Evolutionary conservation across 441 rosid genomes (phyloP).

Genomic region (Francoa sonchifolia): DNA sequence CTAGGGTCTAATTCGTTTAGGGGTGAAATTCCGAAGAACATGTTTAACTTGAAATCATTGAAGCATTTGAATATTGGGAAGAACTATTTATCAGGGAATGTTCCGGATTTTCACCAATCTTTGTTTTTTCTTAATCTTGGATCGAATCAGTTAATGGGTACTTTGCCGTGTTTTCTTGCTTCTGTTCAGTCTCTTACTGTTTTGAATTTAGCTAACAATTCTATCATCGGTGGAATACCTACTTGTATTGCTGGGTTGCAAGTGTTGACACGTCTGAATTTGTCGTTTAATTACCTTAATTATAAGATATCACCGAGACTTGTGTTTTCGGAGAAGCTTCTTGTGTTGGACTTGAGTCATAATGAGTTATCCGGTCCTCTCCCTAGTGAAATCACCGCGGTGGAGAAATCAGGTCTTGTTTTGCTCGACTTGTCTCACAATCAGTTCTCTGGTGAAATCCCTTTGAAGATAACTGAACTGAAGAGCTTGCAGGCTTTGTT

Average conservation of each 20-base stretch:
- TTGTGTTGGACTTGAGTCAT: slow-evolving; percentile 68
- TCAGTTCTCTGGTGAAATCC: slow-evolving; percentile 59
- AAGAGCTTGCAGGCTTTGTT: slow-evolving; percentile 69
- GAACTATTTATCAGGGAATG: slow-evolving; percentile 41
- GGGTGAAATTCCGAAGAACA: slow-evolving; percentile 52
- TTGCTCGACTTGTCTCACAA: slow-evolving; percentile 77
- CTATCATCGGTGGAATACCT: slow-evolving; percentile 73
- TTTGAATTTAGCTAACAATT: slow-evolving; percentile 51
- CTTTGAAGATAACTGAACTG: slow-evolving; percentile 59
- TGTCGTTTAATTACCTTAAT: slow-evolving; percentile 47
- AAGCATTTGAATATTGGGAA: slow-evolving; percentile 50
- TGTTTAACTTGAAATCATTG: slow-evolving; percentile 38
- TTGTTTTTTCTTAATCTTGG: slow-evolving; percentile 53
- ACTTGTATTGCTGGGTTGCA: slow-evolving; percentile 59
- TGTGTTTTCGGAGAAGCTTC: slow-evolving; percentile 55
- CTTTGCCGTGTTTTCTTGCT: slow-evolving; percentile 69
- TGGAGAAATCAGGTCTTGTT: slow-evolving; percentile 63
- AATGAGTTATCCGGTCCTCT: slow-evolving; percentile 64
- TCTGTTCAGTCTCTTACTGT: slow-evolving; percentile 37
- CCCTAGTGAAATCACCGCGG: slow-evolving; percentile 47
- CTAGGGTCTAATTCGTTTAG: slow-evolving; percentile 47
- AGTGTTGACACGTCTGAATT: slow-evolving; percentile 43
- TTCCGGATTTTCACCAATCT: slow-evolving; percentile 50
- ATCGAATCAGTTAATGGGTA: slow-evolving; percentile 63
- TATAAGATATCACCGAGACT: slow-evolving; percentile 65